These are phyloP conservation scores for Hymenoscyphus salicellus DNA, from an alignment of 2,329 filamentous ascomycete species.

Conservation along the genomic window DNA sequence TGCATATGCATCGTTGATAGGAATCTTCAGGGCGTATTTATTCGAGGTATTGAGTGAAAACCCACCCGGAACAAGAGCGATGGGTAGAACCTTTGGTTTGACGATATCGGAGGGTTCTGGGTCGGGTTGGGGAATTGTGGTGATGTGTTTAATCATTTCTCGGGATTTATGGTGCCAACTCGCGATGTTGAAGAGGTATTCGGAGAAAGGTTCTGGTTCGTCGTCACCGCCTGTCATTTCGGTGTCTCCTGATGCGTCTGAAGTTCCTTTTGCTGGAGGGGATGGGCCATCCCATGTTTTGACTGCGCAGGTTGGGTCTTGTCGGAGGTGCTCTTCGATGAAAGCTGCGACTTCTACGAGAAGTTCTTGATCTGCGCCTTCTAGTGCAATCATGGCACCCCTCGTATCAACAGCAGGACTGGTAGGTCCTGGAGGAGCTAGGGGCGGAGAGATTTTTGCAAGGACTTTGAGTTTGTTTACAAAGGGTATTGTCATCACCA, in stretches of 20 bases:
- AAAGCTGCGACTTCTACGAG: constrained; percentile 57
- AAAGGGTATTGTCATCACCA: constrained; percentile 73
- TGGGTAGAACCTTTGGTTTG: constrained; percentile 50
- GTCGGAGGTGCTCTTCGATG: constrained; percentile 45
- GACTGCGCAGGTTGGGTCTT: constrained; percentile 31
- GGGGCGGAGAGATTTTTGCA: constrained; percentile 69
- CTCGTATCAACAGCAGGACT: constrained; percentile 47
- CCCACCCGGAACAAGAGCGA: constrained; percentile 72
- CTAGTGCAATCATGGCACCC: constrained; percentile 80
- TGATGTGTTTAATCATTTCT: constrained; percentile 63
- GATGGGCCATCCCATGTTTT: constrained; percentile 26
- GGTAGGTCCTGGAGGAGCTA: constrained; percentile 42
- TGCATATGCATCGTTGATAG: constrained; percentile 73
- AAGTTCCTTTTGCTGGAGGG: neutral
- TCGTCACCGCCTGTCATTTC: constrained; percentile 21
- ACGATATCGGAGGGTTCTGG: constrained; percentile 14
- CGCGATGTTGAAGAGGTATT: constrained; percentile 66
- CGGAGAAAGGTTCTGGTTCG: constrained; percentile 43
- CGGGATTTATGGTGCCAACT: constrained; percentile 74
- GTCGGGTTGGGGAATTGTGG: constrained; percentile 28
- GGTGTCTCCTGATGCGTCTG: constrained; percentile 11
- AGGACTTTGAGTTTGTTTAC: constrained; percentile 75
- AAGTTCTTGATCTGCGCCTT: constrained; percentile 62
- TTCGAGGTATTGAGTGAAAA: constrained; percentile 81
- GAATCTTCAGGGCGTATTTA: constrained; percentile 67